These are phyloP conservation scores for Leccinum fibrillosum DNA, from an alignment of 768 basidiomycete species.

Conservation along the genomic window DNA sequence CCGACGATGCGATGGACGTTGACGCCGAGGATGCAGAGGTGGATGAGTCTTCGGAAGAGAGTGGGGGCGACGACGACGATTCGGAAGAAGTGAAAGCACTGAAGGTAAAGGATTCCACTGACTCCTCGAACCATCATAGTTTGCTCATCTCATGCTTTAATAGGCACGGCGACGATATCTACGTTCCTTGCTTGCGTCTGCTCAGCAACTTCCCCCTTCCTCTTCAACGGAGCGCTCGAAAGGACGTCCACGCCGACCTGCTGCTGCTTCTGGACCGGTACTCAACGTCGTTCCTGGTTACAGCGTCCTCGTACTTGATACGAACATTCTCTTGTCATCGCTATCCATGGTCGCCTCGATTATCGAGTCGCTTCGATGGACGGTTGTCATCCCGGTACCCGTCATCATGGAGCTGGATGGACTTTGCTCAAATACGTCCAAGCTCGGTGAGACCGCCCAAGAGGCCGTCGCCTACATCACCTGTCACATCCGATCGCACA, in stretches of 20 bases:
- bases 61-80: slow-evolving; percentile 63
- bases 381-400: slow-evolving; percentile 85
- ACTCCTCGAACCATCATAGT: slow-evolving; percentile 1
- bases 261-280: slow-evolving; percentile 34
- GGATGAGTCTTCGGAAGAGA: slow-evolving; percentile 42
- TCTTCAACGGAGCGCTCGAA: slow-evolving; percentile 28
- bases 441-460: slow-evolving; percentile 73
- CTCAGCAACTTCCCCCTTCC: slow-evolving; percentile 30
- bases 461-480: slow-evolving; percentile 75
- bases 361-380: slow-evolving; percentile 81
- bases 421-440: slow-evolving; percentile 59
- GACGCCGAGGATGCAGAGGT: slow-evolving; percentile 53
- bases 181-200: slow-evolving; percentile 56
- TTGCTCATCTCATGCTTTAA: slow-evolving; percentile 2
- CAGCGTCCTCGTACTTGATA: slow-evolving; percentile 89
- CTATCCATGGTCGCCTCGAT: slow-evolving; percentile 69
- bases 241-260: slow-evolving; percentile 26
- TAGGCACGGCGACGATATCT: slow-evolving; percentile 77
- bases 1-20: slow-evolving; percentile 69
- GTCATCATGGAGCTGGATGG: slow-evolving; percentile 98
- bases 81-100: slow-evolving; percentile 72
- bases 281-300: slow-evolving; percentile 77
- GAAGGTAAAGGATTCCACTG: slow-evolving; percentile 50
- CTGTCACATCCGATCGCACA: slow-evolving; percentile 69
- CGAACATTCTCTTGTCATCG: slow-evolving; percentile 89